phyloP scores from a whole-genome alignment of 306 rosid species.

The Spatholobus suberectus region DNA sequence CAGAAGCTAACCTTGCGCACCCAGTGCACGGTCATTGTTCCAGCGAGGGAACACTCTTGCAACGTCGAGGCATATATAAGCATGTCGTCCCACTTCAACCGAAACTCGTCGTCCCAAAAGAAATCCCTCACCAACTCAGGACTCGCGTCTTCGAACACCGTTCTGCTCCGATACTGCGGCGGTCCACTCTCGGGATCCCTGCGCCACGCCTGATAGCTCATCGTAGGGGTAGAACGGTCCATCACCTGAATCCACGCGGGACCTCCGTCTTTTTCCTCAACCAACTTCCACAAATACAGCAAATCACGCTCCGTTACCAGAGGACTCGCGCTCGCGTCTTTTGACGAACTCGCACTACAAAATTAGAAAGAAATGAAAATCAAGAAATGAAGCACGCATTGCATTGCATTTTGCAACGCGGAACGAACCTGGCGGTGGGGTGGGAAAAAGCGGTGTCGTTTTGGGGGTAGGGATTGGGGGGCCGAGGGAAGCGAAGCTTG shows the following conservation, averaged over 20 bases:
- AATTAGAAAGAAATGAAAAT: neutral
- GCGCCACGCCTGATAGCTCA: slow-evolving; percentile 79
- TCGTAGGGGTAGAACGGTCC: slow-evolving; percentile 80
- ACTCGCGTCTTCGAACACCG: slow-evolving; percentile 56
- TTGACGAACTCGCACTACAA: slow-evolving; percentile 11
- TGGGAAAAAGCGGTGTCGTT: neutral
- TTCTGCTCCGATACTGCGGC: slow-evolving; percentile 64
- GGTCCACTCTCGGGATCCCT: slow-evolving; percentile 61
- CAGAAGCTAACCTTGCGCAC: slow-evolving; percentile 54
- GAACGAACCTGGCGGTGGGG: slow-evolving; percentile 50
- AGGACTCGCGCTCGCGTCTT: slow-evolving; percentile 36
- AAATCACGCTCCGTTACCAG: slow-evolving; percentile 61
- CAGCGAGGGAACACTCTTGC: slow-evolving; percentile 49
- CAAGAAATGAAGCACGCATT: neutral
- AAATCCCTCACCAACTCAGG: slow-evolving; percentile 64
- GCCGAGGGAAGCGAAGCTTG: slow-evolving; percentile 46
- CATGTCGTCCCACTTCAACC: slow-evolving; percentile 66
- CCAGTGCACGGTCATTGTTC: slow-evolving; percentile 66
- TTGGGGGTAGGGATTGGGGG: neutral
- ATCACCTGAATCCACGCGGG: slow-evolving; percentile 95
- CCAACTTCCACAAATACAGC: slow-evolving; percentile 47
- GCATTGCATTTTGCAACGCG: neutral
- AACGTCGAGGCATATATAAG: slow-evolving; percentile 47
- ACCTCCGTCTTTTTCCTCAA: slow-evolving; percentile 74
- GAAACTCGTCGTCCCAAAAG: slow-evolving; percentile 64